These are phyloP conservation scores for Exophiala spinifera DNA, from an alignment of 2,329 filamentous ascomycete species.

Conservation along the genomic window DNA sequence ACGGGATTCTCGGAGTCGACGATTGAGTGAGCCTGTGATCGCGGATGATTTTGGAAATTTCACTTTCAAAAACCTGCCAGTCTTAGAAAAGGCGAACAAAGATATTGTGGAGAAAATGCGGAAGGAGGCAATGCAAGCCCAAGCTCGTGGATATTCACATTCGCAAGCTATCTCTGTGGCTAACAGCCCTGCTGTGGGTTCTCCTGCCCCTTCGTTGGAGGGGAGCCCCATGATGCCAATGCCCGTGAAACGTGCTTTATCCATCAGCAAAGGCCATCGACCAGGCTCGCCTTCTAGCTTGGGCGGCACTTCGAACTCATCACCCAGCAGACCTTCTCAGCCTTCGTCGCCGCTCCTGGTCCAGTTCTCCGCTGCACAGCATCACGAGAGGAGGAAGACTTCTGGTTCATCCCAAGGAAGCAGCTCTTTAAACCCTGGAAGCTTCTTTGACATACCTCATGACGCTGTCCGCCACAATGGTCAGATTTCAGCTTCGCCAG, in stretches of 20 bases:
- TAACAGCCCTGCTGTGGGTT: conserved; percentile 38
- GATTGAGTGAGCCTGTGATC: conserved; percentile 84
- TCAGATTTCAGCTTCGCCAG: conserved; percentile 55
- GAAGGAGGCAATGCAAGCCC: conserved; percentile 77
- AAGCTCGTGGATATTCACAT: conserved; percentile 50
- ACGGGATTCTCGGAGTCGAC: conserved; percentile 79
- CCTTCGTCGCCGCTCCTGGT: conserved; percentile 90
- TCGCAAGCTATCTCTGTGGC: conserved; percentile 40
- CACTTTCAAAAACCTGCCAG: conserved; percentile 93
- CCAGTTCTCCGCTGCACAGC: conserved; percentile 84
- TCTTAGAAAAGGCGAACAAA: conserved; percentile 97
- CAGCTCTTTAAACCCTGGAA: conserved; percentile 66
- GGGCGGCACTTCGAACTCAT: conserved; percentile 71
- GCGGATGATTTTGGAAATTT: conserved; percentile 95
- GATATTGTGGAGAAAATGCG: conserved; percentile 96
- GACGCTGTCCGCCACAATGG: conserved; percentile 47
- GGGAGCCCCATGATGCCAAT: conserved; percentile 79
- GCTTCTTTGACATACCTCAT: conserved; percentile 69
- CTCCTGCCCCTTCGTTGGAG: conserved; percentile 70
- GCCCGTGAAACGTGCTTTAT: conserved; percentile 76
- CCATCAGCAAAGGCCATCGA: conserved; percentile 76
- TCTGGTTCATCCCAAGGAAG: conserved; percentile 75
- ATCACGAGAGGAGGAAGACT: conserved; percentile 81
- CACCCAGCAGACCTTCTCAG: conserved; percentile 80
- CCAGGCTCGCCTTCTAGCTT: conserved; percentile 82